Percentiles rank a stretch among this genome's conserved stretches.
These are phyloP conservation scores for Globisporangium barbulae DNA, from an alignment of 352 stramenopile species.

Conservation along the genomic window DNA sequence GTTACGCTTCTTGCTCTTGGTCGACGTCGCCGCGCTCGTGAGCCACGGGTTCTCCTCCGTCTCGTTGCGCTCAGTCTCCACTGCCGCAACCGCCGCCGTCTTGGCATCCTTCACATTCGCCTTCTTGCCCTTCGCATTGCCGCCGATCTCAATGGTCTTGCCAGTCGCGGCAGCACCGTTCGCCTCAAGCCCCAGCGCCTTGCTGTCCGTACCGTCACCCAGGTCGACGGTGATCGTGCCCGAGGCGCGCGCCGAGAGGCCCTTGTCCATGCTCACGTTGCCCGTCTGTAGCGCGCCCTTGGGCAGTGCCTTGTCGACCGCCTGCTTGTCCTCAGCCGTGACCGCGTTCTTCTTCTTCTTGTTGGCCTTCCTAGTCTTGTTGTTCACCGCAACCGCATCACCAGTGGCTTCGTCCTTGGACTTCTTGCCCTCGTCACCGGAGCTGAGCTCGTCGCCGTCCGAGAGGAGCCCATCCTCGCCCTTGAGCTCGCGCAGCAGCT, in stretches of 20 bases:
- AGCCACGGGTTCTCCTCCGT: constrained; percentile 75
- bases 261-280: constrained; percentile 70
- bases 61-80: constrained; percentile 11
- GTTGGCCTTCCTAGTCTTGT: constrained; percentile 29
- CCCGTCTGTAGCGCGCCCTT: constrained; percentile 53
- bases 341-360: constrained; percentile 43
- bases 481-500: constrained; percentile 92
- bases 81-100: constrained; percentile 15
- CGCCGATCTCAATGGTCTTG: constrained; percentile 35
- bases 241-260: constrained; percentile 58
- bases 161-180: constrained; percentile 18
- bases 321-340: constrained; percentile 49
- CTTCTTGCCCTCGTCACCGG: constrained; percentile 35
- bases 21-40: constrained; percentile 27
- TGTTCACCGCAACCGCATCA: constrained; percentile 16
- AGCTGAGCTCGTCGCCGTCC: constrained; percentile 51
- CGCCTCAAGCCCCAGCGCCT: constrained; percentile 21
- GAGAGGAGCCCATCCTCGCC: constrained; percentile 69
- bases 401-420: constrained; percentile 15
- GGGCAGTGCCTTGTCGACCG: constrained; percentile 49
- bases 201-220: constrained; percentile 29
- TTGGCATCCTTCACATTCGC: constrained; percentile 6
- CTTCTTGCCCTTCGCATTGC: constrained; percentile 15
- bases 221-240: constrained; percentile 71
- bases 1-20: constrained; percentile 65